A percentile compares a stretch with the other conserved stretches of the same genome.
phyloP scores from a whole-genome alignment of 2,329 filamentous ascomycete genomes.

The Neopestalotiopsis sp. region DNA sequence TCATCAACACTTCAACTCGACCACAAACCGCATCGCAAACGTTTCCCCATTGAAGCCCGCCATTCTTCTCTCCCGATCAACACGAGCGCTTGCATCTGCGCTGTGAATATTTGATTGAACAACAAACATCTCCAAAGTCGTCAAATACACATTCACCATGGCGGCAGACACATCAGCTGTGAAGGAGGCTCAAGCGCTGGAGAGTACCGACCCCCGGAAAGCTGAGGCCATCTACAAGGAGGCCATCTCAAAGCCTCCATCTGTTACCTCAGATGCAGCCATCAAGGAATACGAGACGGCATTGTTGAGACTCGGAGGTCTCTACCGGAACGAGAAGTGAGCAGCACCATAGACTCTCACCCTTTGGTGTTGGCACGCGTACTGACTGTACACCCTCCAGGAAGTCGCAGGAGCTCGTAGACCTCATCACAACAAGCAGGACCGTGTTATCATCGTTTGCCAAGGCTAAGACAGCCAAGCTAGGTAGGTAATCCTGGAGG shows the following conservation, averaged over 20 bases:
- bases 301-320: constrained; percentile 84
- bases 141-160: constrained; percentile 25
- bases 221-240: constrained; percentile 89
- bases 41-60: background rate
- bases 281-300: constrained; percentile 91
- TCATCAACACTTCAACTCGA: constrained; percentile 3
- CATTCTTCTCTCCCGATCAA: background rate
- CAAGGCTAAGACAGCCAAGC: constrained; percentile 97
- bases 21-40: background rate
- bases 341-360: constrained; percentile 36
- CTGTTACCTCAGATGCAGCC: constrained; percentile 81
- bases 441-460: constrained; percentile 94
- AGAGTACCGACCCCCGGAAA: constrained; percentile 80
- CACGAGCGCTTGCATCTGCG: background rate
- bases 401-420: constrained; percentile 83
- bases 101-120: background rate
- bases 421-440: constrained; percentile 87
- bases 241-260: constrained; percentile 83
- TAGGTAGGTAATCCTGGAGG: constrained; percentile 67
- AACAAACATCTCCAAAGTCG: background rate
- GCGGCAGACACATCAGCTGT: constrained; percentile 51
- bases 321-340: constrained; percentile 88
- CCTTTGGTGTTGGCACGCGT: background rate
- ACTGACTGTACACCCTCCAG: constrained; percentile 44
- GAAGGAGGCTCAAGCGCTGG: constrained; percentile 86